Evolutionary conservation across 2,329 filamentous ascomycete species (phyloP).

Genomic region (Calonectria pteridis): DNA sequence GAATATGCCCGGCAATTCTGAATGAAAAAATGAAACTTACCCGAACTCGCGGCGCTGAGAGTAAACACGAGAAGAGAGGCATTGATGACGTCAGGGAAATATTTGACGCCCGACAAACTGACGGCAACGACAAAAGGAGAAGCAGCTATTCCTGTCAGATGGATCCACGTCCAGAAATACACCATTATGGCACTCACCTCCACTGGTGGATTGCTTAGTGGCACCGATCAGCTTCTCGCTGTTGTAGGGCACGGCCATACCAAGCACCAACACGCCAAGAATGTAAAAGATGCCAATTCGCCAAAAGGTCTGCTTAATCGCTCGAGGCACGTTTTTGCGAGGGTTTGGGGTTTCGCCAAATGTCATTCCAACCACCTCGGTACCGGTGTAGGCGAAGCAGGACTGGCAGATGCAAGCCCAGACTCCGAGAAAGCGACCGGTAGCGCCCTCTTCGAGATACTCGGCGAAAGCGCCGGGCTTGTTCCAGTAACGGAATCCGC

Average conservation of each 20-base stretch:
- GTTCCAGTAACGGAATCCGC: slow-evolving; percentile 59
- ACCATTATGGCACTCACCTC: slow-evolving; percentile 9
- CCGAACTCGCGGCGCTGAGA: slow-evolving; percentile 38
- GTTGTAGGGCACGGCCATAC: slow-evolving; percentile 44
- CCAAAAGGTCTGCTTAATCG: slow-evolving; percentile 43
- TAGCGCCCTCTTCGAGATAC: slow-evolving; percentile 48
- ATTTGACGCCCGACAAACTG: slow-evolving; percentile 32
- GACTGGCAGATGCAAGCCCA: slow-evolving; percentile 55
- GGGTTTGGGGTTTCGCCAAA: slow-evolving; percentile 43
- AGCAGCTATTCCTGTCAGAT: slow-evolving; percentile 17
- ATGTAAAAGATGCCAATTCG: slow-evolving; percentile 44
- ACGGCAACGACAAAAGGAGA: slow-evolving; percentile 44
- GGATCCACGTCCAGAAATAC: neutral
- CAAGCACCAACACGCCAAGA: slow-evolving; percentile 37
- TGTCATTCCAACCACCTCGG: slow-evolving; percentile 32
- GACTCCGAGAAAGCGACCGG: slow-evolving; percentile 55
- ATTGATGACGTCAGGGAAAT: slow-evolving; percentile 40
- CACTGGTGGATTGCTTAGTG: slow-evolving; percentile 33
- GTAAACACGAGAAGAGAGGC: slow-evolving; percentile 41
- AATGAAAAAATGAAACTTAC: slow-evolving; percentile 1
- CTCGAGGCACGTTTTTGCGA: slow-evolving; percentile 37
- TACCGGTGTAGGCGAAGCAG: slow-evolving; percentile 50
- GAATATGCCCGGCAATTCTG: neutral
- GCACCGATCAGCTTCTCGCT: slow-evolving; percentile 28
- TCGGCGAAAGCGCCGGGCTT: slow-evolving; percentile 57